Base-by-base conservation (phyloP, 2,329 filamentous ascomycete genomes). In the Lachnellula cervina region DNA sequence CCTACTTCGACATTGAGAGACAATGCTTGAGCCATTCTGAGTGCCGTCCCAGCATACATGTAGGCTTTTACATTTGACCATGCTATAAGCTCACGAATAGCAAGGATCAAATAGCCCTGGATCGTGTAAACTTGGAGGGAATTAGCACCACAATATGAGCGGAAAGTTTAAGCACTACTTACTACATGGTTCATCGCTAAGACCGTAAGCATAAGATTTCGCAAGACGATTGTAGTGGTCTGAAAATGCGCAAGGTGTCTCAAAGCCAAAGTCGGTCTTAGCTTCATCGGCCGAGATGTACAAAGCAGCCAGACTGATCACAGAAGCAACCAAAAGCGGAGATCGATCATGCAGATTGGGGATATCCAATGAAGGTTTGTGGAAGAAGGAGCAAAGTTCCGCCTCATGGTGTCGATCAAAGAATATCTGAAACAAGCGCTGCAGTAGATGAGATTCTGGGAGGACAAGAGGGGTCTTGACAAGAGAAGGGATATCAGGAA, bases 281-380 rank as follows among this genome's bases (percentile, higher is more conserved):
- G 25, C 51, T 44, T 54, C 55, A 44, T 57, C 51, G 4, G 16
- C 28, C n/a, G 51, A 44, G 16, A 57, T 14, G 17, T 57, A 57
- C 21, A 57, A 45, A 37, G 55, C 45, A 5, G 42, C n/a, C 11
- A 57, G 55, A 45, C 55, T 57, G 32, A 54, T 37, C 5, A 57
- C 40, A 43, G 51, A 54, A 17, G 25, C 37, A 8, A 57, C 51
- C 13, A 57, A 28, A 19, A 54, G 37, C 2, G 51, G 45, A 16
- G 55, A 54, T 13, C 35, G 51, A 13, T 19, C 21, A 32, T 32
- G 28, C 19, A 57, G 35, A 43, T 28, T 17, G 5, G 51, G 38
- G 14, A 57, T 50, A 53, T 56, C 54, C 17, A 56, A 25, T 16
- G 51, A 54, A 5, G 54, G 54, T 7, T 54, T 56, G 16, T 56